phyloP scores from a whole-genome alignment of 2,329 filamentous ascomycete species.

The Orbilia ellipsospora region DNA sequence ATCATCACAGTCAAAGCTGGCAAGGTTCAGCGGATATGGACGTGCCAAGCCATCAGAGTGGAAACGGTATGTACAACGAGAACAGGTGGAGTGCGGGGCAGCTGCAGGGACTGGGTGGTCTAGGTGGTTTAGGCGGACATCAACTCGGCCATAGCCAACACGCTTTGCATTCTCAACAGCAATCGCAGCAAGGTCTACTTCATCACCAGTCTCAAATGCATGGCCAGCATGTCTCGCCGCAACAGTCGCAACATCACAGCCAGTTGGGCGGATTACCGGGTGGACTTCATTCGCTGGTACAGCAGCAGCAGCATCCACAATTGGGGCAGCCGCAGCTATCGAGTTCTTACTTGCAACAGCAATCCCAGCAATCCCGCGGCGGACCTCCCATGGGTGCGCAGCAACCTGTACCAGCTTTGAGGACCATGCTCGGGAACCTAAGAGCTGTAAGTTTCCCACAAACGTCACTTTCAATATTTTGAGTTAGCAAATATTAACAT shows the following conservation, averaged over 20 bases:
- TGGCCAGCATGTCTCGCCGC: constrained; percentile 42
- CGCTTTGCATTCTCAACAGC: constrained; percentile 32
- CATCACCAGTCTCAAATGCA: constrained; percentile 51
- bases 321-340: constrained; percentile 22
- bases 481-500: not conserved
- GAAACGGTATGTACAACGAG: constrained; percentile 51
- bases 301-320: constrained; percentile 29
- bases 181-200: constrained; percentile 17
- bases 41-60: constrained; percentile 26
- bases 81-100: constrained; percentile 46
- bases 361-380: constrained; percentile 28
- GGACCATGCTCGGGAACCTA: constrained; percentile 56
- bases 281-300: constrained; percentile 44
- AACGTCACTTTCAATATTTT: not conserved
- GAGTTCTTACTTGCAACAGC: constrained; percentile 42
- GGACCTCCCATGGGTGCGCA: constrained; percentile 22
- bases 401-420: constrained; percentile 46
- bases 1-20: constrained; percentile 52
- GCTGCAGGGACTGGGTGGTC: constrained; percentile 33
- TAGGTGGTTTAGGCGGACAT: constrained; percentile 33
- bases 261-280: constrained; percentile 32
- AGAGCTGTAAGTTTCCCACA: constrained; percentile 50
- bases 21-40: constrained; percentile 45
- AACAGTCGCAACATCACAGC: constrained; percentile 50
- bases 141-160: constrained; percentile 48